These are phyloP conservation scores for Fusarium tupiense DNA, from an alignment of 2,329 filamentous ascomycete genomes.

Conservation along the genomic window DNA sequence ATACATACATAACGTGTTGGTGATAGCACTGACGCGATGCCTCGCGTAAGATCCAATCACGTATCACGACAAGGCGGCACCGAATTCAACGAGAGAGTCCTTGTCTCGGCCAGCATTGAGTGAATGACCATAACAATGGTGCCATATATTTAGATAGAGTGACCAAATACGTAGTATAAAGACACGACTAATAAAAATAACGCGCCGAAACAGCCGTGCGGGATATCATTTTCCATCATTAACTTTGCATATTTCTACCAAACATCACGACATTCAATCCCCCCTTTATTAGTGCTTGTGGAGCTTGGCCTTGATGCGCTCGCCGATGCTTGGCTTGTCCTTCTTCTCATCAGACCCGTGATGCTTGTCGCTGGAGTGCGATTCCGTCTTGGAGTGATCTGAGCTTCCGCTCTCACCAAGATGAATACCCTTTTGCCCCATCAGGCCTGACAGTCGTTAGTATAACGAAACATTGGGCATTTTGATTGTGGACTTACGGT, in stretches of 20 bases:
- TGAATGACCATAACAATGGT: not conserved
- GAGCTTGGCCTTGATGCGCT: slow-evolving; percentile 77
- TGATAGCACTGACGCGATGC: not conserved
- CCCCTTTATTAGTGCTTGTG: slow-evolving; percentile 56
- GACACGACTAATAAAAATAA: not conserved
- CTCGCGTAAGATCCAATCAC: not conserved
- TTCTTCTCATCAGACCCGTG: slow-evolving; percentile 33
- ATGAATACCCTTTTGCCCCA: slow-evolving; percentile 48
- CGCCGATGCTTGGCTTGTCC: slow-evolving; percentile 63
- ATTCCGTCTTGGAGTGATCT: slow-evolving; percentile 3
- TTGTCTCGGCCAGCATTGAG: not conserved
- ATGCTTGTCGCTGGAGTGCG: slow-evolving; percentile 26
- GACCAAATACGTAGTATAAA: not conserved
- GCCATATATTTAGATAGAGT: not conserved
- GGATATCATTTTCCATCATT: slow-evolving; percentile 35
- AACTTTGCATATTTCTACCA: not conserved
- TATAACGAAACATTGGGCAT: not conserved
- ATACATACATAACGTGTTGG: not conserved
- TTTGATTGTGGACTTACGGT: slow-evolving; percentile 59
- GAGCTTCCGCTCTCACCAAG: slow-evolving; percentile 21
- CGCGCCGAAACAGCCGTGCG: slow-evolving; percentile 6
- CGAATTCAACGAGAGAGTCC: not conserved
- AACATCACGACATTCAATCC: not conserved
- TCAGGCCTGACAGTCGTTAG: slow-evolving; percentile 42
- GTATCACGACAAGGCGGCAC: not conserved